Evolutionary conservation across 176 grass and related monocot genomes (phyloP).

Genomic region (Bothriochloa decipiens): DNA sequence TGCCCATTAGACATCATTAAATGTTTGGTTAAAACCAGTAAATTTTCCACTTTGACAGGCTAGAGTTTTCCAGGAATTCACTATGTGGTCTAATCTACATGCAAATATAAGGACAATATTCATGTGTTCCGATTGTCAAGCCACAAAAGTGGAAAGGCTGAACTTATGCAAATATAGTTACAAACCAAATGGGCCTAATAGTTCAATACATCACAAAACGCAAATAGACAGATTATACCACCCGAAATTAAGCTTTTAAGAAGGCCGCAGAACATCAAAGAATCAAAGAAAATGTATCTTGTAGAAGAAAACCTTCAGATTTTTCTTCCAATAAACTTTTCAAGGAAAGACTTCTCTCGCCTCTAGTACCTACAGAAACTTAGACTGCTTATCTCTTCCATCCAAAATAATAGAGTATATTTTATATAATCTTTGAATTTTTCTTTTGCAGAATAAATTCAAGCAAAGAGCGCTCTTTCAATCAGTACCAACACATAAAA

Average conservation of each 20-base stretch:
- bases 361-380: conserved; percentile 17
- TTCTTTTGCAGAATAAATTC: conserved; percentile 25
- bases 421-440: conserved; percentile 30
- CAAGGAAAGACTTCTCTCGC: background rate
- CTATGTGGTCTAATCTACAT: background rate
- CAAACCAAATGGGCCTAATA: background rate
- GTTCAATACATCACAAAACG: background rate
- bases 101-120: background rate
- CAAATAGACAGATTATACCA: too few relatives aligned
- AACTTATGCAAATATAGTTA: background rate
- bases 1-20: conserved; percentile 1
- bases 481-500: conserved; percentile 2
- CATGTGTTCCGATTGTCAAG: background rate
- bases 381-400: background rate
- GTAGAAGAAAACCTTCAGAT: conserved; percentile 9
- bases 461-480: background rate
- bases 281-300: background rate
- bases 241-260: too few relatives aligned
- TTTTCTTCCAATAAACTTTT: conserved; percentile 12
- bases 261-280: too few relatives aligned
- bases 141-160: background rate
- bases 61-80: background rate
- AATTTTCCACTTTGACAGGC: background rate
- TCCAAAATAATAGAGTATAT: background rate
- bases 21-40: background rate